Evolutionary conservation across 768 basidiomycete genomes (phyloP), one percentile per base, ranked within the genome.

Genomic region (Sporobolomyces phaffii): DNA sequence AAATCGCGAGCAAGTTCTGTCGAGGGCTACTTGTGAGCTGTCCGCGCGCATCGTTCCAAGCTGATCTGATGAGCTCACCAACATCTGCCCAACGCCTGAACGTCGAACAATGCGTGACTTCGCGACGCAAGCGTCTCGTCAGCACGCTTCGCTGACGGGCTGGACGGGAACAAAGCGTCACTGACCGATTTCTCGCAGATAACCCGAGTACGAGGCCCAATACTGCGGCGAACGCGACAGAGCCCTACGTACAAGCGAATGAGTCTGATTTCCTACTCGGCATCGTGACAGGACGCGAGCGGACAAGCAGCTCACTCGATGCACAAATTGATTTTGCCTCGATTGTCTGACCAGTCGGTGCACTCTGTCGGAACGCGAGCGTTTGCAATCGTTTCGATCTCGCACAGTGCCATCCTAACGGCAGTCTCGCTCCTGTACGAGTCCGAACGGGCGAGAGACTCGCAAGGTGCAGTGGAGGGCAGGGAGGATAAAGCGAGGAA

Each of bases 371-470:
- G 62, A 1, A 56, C 11, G 15, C 29, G 34, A 2, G 24, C 54
- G 9, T 28, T 28, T 11, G 48, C 44, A 2, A 54, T 54, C 1
- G 54, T 64, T 13, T 18, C 47, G 56, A 64, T 57, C 48, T 64
- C 62, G 48, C 62, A 64, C 22, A 64, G 47, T 3, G 62, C 54
- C 62, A 57, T 57, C 13, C 14, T n/a, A 15, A 57, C 56, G 11
- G 62, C 62, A n/a, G 45, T 45, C 17, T 64, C 62, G 29, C 48
- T 49, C 9, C 62, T 34, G 18, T 49, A 26, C 15, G 54, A 20
- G 38, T 64, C 62, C 28, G 62, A 64, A 10, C 49, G 62, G 24
- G 62, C 54, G 54, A 64, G 62, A 26, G 62, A 18, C 38, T 57
- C 54, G 56, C 62, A 64, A 20, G 62, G 62, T 5, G 48, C 28